Base-by-base conservation (phyloP, 2,329 filamentous ascomycete genomes). In the Leptographium procerum region DNA sequence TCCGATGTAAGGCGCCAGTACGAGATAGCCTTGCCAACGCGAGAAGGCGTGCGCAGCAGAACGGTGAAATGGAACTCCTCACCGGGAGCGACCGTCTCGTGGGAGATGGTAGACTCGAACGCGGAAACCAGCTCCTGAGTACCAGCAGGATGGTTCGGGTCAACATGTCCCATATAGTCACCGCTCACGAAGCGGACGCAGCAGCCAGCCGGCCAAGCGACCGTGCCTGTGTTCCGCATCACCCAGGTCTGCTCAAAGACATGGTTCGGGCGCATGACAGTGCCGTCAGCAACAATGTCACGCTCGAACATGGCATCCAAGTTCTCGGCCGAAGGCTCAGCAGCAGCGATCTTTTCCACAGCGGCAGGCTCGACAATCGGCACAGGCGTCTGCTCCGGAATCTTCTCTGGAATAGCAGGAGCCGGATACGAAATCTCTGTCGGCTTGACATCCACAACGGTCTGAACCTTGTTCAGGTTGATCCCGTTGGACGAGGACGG, bases 81-180 rank as follows among this genome's bases (percentile, higher is more conserved):
- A 33, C 89, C 90, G 43, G 88, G 84, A 56, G 82, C 78, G 45
- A 97, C 78, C 24, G 85, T 73, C 29, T 79, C 77, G 61, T 83
- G 81, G 69, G 89, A 84, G 58, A 88, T 80, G 56, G 90, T 94
- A 69, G 89, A 95, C 76, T 94, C 87, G 58, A 85, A 89, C 57
- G 91, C 90, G 36, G 84, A 84, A 43, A 85, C 81, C 59, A 96
- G 84, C 65, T 91, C 85, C 45, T 81, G 79, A 59, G 90, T 83
- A 64, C 87, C 88, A n/a, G 87, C 85, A 28, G 91, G 88, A 66
- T 88, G 88, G 61, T 80, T 81, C 56, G 87, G 84, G 70, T 96
- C 89, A 57, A 96, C 81, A 64, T 91, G 88, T 66, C 95, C 89
- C 94, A 99, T 97, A 73, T 92, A 91, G 71, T 97, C 92, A 55